Percentiles rank a stretch among this genome's conserved stretches.
Evolutionary conservation across 2,329 filamentous ascomycete genomes (phyloP).

Genomic region (Diplocarpon mali): DNA sequence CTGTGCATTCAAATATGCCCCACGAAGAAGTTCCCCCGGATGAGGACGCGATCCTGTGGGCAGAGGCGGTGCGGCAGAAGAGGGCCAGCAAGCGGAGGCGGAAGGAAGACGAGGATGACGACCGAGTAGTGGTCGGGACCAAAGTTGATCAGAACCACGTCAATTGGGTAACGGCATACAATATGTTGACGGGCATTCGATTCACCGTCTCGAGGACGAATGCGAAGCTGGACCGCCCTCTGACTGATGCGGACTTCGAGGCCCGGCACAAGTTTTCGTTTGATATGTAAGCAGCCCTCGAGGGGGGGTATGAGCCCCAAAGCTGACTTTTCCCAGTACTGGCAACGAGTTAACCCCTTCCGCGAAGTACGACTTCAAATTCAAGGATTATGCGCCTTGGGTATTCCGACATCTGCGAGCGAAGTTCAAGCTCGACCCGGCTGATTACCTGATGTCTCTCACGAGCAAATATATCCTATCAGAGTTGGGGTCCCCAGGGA

Average conservation of each 20-base stretch:
- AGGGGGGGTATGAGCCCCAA: neutral
- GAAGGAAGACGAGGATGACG: constrained; percentile 82
- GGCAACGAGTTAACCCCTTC: constrained; percentile 96
- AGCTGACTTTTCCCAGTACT: constrained; percentile 47
- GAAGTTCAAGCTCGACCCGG: constrained; percentile 85
- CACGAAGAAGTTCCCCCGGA: constrained; percentile 77
- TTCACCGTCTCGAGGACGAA: constrained; percentile 95
- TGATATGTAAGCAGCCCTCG: constrained; percentile 64
- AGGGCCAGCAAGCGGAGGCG: constrained; percentile 75
- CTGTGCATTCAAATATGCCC: constrained; percentile 72
- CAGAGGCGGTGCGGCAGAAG: constrained; percentile 86
- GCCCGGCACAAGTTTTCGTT: constrained; percentile 97
- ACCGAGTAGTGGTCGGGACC: constrained; percentile 87
- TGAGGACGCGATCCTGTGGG: constrained; percentile 84
- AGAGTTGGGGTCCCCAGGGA: constrained; percentile 90
- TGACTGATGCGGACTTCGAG: constrained; percentile 87
- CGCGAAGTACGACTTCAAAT: constrained; percentile 99
- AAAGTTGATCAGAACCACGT: constrained; percentile 96
- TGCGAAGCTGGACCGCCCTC: constrained; percentile 83
- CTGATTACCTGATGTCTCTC: constrained; percentile 95
- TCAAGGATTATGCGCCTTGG: constrained; percentile 99
- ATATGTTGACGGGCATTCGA: constrained; percentile 98
- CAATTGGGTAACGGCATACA: constrained; percentile 97
- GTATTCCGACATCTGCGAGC: constrained; percentile 87
- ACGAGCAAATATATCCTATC: constrained; percentile 98